Percentiles rank a stretch among this genome's conserved stretches.
Evolutionary conservation across 2,329 filamentous ascomycete genomes (phyloP).

Genomic region (Biscogniauxia marginata): DNA sequence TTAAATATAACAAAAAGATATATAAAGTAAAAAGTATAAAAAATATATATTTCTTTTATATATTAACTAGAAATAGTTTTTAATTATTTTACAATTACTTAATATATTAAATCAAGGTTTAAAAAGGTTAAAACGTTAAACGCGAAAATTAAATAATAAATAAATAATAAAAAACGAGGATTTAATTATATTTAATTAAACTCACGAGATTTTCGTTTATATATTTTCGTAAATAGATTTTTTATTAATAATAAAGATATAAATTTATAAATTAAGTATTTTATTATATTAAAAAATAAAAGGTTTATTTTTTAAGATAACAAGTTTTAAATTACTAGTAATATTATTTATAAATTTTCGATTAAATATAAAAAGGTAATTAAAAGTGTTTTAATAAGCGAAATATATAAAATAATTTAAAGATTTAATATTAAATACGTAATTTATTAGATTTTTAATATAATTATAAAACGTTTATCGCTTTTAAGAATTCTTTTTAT

Average conservation of each 20-base stretch:
- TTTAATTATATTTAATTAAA: background rate
- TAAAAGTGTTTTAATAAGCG: background rate
- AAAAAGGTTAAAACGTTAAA: background rate
- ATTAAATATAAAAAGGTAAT: constrained; percentile 5
- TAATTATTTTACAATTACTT: background rate
- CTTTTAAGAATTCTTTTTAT: background rate
- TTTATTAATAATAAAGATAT: constrained; percentile 1
- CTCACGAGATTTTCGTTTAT: background rate
- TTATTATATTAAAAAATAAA: background rate
- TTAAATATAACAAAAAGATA: too few species aligned
- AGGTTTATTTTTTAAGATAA: background rate
- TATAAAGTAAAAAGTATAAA: constrained; percentile 3
- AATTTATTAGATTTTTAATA: background rate
- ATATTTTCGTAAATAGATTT: background rate
- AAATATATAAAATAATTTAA: background rate
- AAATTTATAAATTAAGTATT: constrained; percentile 1
- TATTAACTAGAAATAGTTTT: constrained; percentile 6
- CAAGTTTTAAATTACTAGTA: background rate
- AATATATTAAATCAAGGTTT: background rate
- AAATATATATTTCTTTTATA: constrained; percentile 5
- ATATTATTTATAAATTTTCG: constrained; percentile 5
- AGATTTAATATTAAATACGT: background rate
- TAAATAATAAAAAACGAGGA: constrained; percentile 1
- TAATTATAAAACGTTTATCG: background rate
- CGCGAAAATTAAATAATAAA: background rate